Evolutionary conservation across 2,329 filamentous ascomycete genomes (phyloP), one percentile per base, ranked within the genome.

Genomic region (Sporothrix euskadiensis): DNA sequence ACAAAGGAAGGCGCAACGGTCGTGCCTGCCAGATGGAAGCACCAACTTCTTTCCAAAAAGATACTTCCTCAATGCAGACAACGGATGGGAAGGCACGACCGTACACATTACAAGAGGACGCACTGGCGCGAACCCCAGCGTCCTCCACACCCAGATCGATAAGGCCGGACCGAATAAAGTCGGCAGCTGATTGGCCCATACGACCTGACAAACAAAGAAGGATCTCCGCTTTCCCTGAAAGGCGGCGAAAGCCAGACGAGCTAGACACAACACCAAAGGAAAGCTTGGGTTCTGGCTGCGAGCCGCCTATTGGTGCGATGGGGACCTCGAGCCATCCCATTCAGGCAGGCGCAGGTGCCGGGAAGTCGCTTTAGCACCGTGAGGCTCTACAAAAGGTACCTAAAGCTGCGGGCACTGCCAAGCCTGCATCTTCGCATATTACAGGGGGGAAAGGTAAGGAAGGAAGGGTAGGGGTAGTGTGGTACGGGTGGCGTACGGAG

Each of bases 81-180:
- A 52, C 14, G 49, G 30, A 52, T 35, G 44, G 65, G 65, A 69
- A 69, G 65, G 65, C 41, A 69, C 66, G 66, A 69, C 65, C 44
- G 22, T 4, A n/a, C n/a, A n/a, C n/a, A n/a, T n/a, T n/a, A n/a
- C 35, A 35, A 4, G 63, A 66, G 63, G 63, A 12, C 49, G n/a
- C 66, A 26, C n/a, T 65, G 59, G 59, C 59, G 59, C 35, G 19
- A 65, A 66, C 63, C 63, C 22, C 30, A 57, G 52, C 69, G 12
- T 52, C n/a, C 26, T 52, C 41, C 49, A 30, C 39, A 47, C n/a
- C 35, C 26, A 73, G 70, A 74, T 74, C 74, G 72, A 75, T 75
- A 75, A 74, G 74, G 52, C 74, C 74, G 74, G 74, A 69, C 74
- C 74, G 74, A 75, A 68, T 75, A 49, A 63, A 41, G n/a, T 10